Conservation (phyloP, 2,329 filamentous ascomycete species). For the Pleoardoris graminearum region DNA sequence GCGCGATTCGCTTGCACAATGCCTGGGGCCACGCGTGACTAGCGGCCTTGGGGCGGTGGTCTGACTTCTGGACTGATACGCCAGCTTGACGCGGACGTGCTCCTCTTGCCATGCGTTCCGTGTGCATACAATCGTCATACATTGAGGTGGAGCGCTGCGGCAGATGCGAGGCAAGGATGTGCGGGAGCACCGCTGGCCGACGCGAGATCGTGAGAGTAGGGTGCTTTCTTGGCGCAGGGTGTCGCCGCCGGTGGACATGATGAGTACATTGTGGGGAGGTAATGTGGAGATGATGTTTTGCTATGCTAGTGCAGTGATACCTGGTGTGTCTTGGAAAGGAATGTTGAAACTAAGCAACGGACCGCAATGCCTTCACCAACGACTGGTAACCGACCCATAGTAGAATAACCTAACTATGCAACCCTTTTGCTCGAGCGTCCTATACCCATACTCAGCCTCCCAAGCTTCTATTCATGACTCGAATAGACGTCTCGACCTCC, state of each 20-base stretch:
- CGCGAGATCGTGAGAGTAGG: not conserved
- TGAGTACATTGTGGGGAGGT: too few species aligned
- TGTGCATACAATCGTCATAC: not conserved
- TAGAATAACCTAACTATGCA: not conserved
- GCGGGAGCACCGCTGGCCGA: not conserved
- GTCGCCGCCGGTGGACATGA: too few species aligned
- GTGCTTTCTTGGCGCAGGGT: too few species aligned
- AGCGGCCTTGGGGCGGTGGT: slow-evolving; percentile 1
- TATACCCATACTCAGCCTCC: slow-evolving; percentile 16
- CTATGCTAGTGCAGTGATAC: too few species aligned
- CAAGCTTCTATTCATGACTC: slow-evolving; percentile 20
- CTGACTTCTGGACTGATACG: slow-evolving; percentile 1
- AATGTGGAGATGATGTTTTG: too few species aligned
- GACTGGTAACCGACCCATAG: too few species aligned
- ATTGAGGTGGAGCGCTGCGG: not conserved
- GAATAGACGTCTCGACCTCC: slow-evolving; percentile 18
- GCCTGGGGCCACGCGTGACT: slow-evolving; percentile 16
- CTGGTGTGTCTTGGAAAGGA: not conserved
- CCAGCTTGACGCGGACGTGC: not conserved
- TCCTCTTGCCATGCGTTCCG: not conserved
- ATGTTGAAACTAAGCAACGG: not conserved
- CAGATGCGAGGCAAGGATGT: not conserved
- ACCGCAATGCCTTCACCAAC: not conserved
- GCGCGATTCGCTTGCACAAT: slow-evolving; percentile 7
- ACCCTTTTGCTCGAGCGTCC: not conserved